Percentiles rank a stretch among this genome's conserved stretches.
Conservation (phyloP, 768 basidiomycete species). For the Lactifluus piperatus region DNA sequence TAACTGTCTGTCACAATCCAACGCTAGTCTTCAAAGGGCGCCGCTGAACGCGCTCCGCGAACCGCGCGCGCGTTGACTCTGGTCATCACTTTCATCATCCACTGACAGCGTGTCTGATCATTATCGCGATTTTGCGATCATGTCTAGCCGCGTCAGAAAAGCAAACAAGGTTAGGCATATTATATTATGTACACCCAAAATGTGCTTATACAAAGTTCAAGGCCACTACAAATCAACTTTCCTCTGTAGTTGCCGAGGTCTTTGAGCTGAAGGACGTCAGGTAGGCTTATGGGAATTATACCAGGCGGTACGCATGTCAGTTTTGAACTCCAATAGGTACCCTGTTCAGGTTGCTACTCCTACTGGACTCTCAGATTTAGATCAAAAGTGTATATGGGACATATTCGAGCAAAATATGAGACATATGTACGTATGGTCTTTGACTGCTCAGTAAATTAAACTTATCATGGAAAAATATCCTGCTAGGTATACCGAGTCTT, state of each 20-base stretch:
- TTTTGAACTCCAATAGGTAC: neutral
- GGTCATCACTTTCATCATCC: no score
- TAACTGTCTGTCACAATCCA: neutral
- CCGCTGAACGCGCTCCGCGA: neutral
- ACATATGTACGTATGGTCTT: slow-evolving; percentile 13
- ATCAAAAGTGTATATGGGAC: slow-evolving; percentile 8
- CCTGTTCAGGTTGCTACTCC: slow-evolving; percentile 3
- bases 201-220: neutral
- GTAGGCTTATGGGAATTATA: neutral
- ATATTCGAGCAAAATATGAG: slow-evolving; percentile 18
- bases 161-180: slow-evolving; percentile 14
- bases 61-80: neutral
- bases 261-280: neutral
- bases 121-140: neutral
- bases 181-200: no score
- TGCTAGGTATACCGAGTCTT: slow-evolving; percentile 45
- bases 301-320: neutral
- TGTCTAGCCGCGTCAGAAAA: slow-evolving; percentile 13
- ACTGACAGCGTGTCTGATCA: neutral
- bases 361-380: slow-evolving; percentile 6
- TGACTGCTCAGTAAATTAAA: slow-evolving; percentile 10
- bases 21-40: neutral
- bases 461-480: slow-evolving; percentile 20
- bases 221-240: slow-evolving; percentile 12
- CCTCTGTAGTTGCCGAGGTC: neutral